Base-by-base conservation (phyloP, 2,329 filamentous ascomycete genomes). In the Myrmaecium sp. region DNA sequence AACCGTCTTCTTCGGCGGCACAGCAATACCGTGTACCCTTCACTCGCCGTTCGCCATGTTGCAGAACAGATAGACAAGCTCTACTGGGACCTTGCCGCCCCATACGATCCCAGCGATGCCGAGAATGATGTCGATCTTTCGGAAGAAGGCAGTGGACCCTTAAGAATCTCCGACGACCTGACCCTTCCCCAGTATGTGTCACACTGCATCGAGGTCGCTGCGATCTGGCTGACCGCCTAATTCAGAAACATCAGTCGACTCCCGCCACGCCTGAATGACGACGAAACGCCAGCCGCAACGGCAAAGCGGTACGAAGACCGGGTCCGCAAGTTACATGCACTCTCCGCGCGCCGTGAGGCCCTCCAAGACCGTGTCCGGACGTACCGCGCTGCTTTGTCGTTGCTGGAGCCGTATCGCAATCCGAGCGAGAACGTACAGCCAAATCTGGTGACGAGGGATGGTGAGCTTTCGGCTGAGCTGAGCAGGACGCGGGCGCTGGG, bases 1-100 rank as follows among this genome's bases (percentile, higher is more conserved):
- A 77, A 78, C 42, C 64, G 70, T 32, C 52, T 60, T 10, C 51
- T 80, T 9, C 63, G 66, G 36, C 69, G 74, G 37, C 76, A 82
- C 44, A 63, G 63, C 16, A 66, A 66, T 18, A 63, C 70, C 29
- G 69, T 70, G 4, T 79, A 79, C 44, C 64, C 70, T 10, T 64
- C 72, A 0, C 71, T 76, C 38, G 72, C 74, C n/a, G 69, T 64
- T 27, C 64, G 74, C 18, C 72, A 78, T 39, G 64, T 81, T 11
- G 74, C 75, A 2, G 74, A 79, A 54, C 75, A 82, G 52, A 69
- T 82, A 21, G 72, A 78, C 47, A 51, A 52, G 25, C 52, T 77
- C 23, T 81, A 80, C 46, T 62, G 63, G 47, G 52, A 56, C 21
- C 52, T 54, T 1, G 60, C 54, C 5, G 55, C 46, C 9, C 50